Base-by-base conservation (phyloP, 2,329 filamentous ascomycete species). In the Alternaria ventricosa region DNA sequence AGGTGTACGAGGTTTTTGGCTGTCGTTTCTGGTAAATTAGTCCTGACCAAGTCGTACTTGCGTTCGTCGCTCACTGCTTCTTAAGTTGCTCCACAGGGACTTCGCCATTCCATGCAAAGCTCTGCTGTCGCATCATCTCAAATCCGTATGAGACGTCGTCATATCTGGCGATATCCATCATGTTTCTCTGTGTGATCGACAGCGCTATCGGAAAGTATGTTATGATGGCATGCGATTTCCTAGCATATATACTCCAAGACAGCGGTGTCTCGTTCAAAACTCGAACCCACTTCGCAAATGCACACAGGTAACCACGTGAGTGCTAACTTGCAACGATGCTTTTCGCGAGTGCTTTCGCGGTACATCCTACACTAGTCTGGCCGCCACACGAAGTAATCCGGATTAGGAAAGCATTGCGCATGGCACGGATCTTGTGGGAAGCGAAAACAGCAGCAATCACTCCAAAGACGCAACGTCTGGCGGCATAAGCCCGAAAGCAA, bases 271-370 rank as follows among this genome's bases (percentile, higher is more conserved):
- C 51, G 25, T 36, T 22, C 41, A 56, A 56, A 44, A 15, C 11
- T 23, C 25, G 13, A 28, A 45, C 13, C 20, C 23, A 27, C 30
- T 15, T 45, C 10, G 12, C 23, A 49, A 60, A 60, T 41, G 23
- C 51, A 53, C 30, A 54, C 43, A 23, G 25, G 12, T 15, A 30
- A 46, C 28, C 65, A 68, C 63, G 60, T 66, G 65, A 60, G 49
- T 36, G 50, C 66, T 66, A 68, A 63, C 41, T 61, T 64, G n/a
- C 61, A 63, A 60, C 51, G 50, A 57, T 47, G 30, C 33, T 60
- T 65, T 68, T 59, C 60, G 63, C 63, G 64, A 68, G 43, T 45
- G 15, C 30, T 28, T 30, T 66, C 50, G 55, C 56, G 49, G 44
- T 55, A 33, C 33, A 50, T 61, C 57, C 43, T 46, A 27, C 53